phyloP scores from a whole-genome alignment of 768 basidiomycete genomes.

The Boletus barrowsii region DNA sequence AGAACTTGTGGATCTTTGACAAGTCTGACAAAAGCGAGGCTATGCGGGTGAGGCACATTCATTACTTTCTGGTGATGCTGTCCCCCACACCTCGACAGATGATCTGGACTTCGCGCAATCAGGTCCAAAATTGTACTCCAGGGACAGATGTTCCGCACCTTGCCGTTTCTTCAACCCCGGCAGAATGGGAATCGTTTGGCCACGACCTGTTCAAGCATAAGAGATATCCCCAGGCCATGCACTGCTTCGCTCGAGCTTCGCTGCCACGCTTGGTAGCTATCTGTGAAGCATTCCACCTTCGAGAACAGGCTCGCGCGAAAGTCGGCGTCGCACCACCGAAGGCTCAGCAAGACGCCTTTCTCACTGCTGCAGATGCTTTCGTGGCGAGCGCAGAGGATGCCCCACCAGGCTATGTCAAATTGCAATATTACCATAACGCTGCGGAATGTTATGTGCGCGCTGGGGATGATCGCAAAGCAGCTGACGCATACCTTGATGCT shows the following conservation, averaged over 20 bases:
- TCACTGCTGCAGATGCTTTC: slow-evolving; percentile 50
- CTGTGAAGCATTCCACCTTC: slow-evolving; percentile 51
- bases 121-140: slow-evolving; percentile 48
- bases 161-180: slow-evolving; percentile 49
- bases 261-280: slow-evolving; percentile 42
- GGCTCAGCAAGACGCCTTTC: slow-evolving; percentile 37
- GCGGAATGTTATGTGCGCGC: slow-evolving; percentile 46
- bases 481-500: slow-evolving; percentile 40
- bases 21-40: slow-evolving; percentile 52
- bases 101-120: slow-evolving; percentile 47
- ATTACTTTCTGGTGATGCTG: background rate
- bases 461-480: slow-evolving; percentile 42
- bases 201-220: slow-evolving; percentile 37
- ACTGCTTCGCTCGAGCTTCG: slow-evolving; percentile 50
- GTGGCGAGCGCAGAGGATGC: slow-evolving; percentile 36
- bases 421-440: slow-evolving; percentile 40
- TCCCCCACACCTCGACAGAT: slow-evolving; percentile 32
- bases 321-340: slow-evolving; percentile 23
- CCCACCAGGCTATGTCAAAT: slow-evolving; percentile 22
- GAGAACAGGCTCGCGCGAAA: slow-evolving; percentile 44
- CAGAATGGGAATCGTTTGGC: slow-evolving; percentile 46
- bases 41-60: slow-evolving; percentile 43
- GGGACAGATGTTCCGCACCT: slow-evolving; percentile 50
- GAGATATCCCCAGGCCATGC: slow-evolving; percentile 49
- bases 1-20: slow-evolving; percentile 70